Base-by-base conservation (phyloP, 163 green algal species). In the Chlorella variabilis region DNA sequence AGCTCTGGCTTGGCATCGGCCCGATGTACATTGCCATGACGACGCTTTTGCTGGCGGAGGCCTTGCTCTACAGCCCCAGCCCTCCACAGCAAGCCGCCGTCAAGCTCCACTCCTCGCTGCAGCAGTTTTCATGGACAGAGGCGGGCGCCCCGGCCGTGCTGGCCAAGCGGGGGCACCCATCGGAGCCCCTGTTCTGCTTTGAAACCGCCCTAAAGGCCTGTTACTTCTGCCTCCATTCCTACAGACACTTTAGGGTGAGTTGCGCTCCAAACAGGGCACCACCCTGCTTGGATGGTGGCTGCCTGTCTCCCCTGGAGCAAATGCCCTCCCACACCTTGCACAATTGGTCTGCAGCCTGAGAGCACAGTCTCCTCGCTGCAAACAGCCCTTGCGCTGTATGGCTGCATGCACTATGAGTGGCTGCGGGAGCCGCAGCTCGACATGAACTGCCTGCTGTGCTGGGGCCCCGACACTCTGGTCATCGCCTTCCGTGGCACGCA, bases 171-270 rank as follows among this genome's bases (percentile, higher is more conserved):
- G 49, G 27, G 25, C 66, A 77, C 33, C 42, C 71, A 1, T 27
- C 13, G 2, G 77, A 83, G 49, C 77, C 77, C 17, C 71, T 83
- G 4, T 83, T 74, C 48, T 83, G 77, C 77, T 77, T 83, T 7
- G 77, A 83, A 20, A 78, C 77, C 1, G 27, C 49, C 20, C 11
- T 83, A 9, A 77, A 77, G 51, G 18, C 34, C 5, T 59, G 71
- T 29, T 83, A 83, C 77, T 77, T 48, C 25, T 69, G 21, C 49
- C 51, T 83, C 39, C 77, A 77, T 34, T 70, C 41, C 34, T 83
- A 83, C 66, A 33, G 54, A 8, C 45, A 68, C 39, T 85, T 76
- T 65, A 59, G 45, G 25, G 51, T 80, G 42, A 21, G 66, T 34
- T n/a, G n/a, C n/a, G n/a, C n/a, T n/a, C n/a, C n/a, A n/a, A n/a